A percentile compares a stretch with the other conserved stretches of the same genome.
Conservation (phyloP, 2,329 filamentous ascomycete genomes). For the Meredithiella fracta region DNA sequence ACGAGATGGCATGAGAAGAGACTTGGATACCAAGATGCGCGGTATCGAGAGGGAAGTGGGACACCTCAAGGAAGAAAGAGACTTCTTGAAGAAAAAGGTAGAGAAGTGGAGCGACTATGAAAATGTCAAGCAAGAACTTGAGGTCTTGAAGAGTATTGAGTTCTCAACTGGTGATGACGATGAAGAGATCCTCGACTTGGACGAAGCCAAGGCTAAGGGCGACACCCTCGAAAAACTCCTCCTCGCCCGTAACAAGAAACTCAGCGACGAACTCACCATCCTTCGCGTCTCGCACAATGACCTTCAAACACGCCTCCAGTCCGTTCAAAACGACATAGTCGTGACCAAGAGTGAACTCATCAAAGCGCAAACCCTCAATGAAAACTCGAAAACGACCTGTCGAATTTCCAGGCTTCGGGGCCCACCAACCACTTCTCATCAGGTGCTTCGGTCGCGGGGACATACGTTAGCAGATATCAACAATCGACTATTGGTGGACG, state of each 20-base stretch:
- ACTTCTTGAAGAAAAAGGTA: constrained; percentile 62
- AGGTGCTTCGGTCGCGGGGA: constrained; percentile 82
- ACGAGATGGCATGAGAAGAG: constrained; percentile 62
- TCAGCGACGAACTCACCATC: constrained; percentile 83
- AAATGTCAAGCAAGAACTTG: constrained; percentile 86
- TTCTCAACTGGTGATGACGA: constrained; percentile 84
- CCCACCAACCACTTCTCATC: constrained; percentile 64
- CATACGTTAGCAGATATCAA: constrained; percentile 66
- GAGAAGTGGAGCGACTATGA: constrained; percentile 90
- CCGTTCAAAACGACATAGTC: constrained; percentile 69
- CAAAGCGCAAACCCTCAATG: constrained; percentile 65
- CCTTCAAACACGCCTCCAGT: constrained; percentile 61
- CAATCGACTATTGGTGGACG: constrained; percentile 44
- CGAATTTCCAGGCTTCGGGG: constrained; percentile 71
- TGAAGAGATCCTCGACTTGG: constrained; percentile 20
- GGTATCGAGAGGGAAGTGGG: constrained; percentile 64
- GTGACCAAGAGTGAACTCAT: constrained; percentile 74
- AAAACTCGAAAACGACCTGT: constrained; percentile 79
- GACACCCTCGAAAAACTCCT: constrained; percentile 84
- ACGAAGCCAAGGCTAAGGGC: constrained; percentile 38
- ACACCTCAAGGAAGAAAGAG: constrained; percentile 63
- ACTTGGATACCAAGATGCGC: constrained; percentile 58
- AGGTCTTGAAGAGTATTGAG: constrained; percentile 94
- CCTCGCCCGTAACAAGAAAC: constrained; percentile 86
- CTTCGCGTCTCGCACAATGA: constrained; percentile 89